A percentile compares a stretch with the other conserved stretches of the same genome.
These are phyloP conservation scores for Gynochthodes officinalis DNA, from an alignment of 257 asterid species.

Conservation along the genomic window DNA sequence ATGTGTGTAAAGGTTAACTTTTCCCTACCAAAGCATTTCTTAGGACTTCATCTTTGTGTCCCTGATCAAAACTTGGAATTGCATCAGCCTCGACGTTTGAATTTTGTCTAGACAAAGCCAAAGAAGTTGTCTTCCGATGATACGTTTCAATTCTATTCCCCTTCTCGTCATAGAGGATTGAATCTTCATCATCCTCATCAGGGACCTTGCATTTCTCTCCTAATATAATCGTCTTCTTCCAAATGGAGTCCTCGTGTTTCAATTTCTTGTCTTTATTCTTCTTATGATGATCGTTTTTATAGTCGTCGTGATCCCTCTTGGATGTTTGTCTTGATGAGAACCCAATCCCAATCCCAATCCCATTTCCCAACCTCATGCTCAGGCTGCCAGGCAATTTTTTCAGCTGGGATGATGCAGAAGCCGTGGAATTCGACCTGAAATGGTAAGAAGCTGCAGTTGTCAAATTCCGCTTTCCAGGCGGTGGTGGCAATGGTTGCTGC, in stretches of 20 bases:
- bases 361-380: constrained; percentile 47
- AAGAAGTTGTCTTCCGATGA: constrained; percentile 37
- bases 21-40: constrained; percentile 2
- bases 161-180: constrained; percentile 56
- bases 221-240: constrained; percentile 84
- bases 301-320: constrained; percentile 18
- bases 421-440: constrained; percentile 32
- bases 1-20: background rate
- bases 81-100: constrained; percentile 15
- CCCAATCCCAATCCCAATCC: constrained; percentile 6
- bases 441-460: constrained; percentile 24
- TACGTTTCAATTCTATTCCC: constrained; percentile 57
- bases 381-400: constrained; percentile 36
- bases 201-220: constrained; percentile 85
- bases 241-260: constrained; percentile 73
- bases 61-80: constrained; percentile 11
- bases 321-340: constrained; percentile 23
- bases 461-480: constrained; percentile 30
- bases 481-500: constrained; percentile 34
- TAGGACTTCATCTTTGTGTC: background rate
- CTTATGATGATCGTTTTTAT: background rate
- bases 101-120: constrained; percentile 23
- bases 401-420: constrained; percentile 12
- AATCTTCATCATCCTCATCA: constrained; percentile 41
- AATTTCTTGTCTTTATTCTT: constrained; percentile 34